Evolutionary conservation across 2,329 filamentous ascomycete species (phyloP).

Genomic region (Aspergillus flavus): DNA sequence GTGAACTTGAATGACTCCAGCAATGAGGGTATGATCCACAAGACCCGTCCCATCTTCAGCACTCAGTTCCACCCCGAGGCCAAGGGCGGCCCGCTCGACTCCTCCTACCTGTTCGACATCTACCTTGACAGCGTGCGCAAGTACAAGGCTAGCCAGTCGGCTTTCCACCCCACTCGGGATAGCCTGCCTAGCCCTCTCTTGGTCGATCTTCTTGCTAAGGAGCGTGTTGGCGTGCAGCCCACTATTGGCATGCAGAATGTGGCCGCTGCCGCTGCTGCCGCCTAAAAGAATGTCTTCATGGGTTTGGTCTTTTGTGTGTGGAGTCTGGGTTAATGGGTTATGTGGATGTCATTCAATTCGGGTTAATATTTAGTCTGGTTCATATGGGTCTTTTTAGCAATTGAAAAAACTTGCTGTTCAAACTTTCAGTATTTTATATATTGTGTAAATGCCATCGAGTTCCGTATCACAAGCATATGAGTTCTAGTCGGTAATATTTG

Average conservation of each 20-base stretch:
- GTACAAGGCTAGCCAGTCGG: constrained; percentile 81
- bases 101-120: constrained; percentile 92
- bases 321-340: constrained; percentile 16
- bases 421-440: background rate
- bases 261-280: constrained; percentile 32
- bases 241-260: constrained; percentile 58
- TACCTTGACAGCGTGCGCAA: constrained; percentile 87
- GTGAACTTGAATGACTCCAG: constrained; percentile 96
- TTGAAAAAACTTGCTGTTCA: background rate
- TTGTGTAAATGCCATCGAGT: background rate
- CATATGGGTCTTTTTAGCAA: background rate
- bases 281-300: constrained; percentile 10
- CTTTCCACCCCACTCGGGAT: constrained; percentile 72
- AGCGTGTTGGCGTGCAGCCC: constrained; percentile 87
- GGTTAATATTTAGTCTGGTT: constrained; percentile 9
- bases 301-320: constrained; percentile 15
- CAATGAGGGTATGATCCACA: constrained; percentile 98
- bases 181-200: constrained; percentile 85
- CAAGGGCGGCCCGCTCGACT: constrained; percentile 95
- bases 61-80: constrained; percentile 99
- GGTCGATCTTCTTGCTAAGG: constrained; percentile 88
- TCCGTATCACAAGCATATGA: background rate
- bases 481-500: background rate
- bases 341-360: constrained; percentile 9
- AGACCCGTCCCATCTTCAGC: constrained; percentile 92